Percentiles rank a stretch among this genome's conserved stretches.
Evolutionary conservation across 805 yeast genomes (phyloP).

Genomic region (Maudiozyma bulderi): DNA sequence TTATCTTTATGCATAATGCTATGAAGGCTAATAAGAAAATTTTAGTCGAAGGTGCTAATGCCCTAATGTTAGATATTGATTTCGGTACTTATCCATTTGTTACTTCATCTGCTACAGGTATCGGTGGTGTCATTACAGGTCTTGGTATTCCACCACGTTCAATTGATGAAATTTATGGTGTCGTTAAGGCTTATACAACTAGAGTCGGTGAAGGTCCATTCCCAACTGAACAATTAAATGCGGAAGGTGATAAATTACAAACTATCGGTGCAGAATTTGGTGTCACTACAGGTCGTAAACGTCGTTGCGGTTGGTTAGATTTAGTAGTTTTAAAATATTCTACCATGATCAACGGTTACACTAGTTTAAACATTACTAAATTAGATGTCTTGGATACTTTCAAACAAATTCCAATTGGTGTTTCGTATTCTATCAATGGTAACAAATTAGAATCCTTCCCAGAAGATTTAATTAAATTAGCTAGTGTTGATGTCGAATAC

Average conservation of each 20-base stretch:
- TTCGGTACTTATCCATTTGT: slow-evolving; percentile 98
- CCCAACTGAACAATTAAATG: slow-evolving; percentile 94
- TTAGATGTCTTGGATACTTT: slow-evolving; percentile 89
- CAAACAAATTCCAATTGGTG: slow-evolving; percentile 80
- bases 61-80: slow-evolving; percentile 93
- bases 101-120: slow-evolving; percentile 90
- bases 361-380: slow-evolving; percentile 87
- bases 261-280: slow-evolving; percentile 91
- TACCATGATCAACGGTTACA: slow-evolving; percentile 87
- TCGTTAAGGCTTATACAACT: slow-evolving; percentile 96
- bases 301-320: slow-evolving; percentile 99
- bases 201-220: slow-evolving; percentile 99
- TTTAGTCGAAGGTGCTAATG: slow-evolving; percentile 95
- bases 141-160: slow-evolving; percentile 89
- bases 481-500: slow-evolving; percentile 86
- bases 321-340: slow-evolving; percentile 90
- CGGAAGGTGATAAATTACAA: slow-evolving; percentile 78
- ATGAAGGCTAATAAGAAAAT: slow-evolving; percentile 71
- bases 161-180: slow-evolving; percentile 80
- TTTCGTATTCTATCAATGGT: slow-evolving; percentile 74
- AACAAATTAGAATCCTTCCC: slow-evolving; percentile 74
- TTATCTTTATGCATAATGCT: slow-evolving; percentile 74
- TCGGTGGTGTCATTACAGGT: slow-evolving; percentile 97
- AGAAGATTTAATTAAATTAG: slow-evolving; percentile 75
- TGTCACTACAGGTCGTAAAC: slow-evolving; percentile 97